Base-by-base conservation (phyloP, 2,329 filamentous ascomycete genomes). In the Capronia americana region DNA sequence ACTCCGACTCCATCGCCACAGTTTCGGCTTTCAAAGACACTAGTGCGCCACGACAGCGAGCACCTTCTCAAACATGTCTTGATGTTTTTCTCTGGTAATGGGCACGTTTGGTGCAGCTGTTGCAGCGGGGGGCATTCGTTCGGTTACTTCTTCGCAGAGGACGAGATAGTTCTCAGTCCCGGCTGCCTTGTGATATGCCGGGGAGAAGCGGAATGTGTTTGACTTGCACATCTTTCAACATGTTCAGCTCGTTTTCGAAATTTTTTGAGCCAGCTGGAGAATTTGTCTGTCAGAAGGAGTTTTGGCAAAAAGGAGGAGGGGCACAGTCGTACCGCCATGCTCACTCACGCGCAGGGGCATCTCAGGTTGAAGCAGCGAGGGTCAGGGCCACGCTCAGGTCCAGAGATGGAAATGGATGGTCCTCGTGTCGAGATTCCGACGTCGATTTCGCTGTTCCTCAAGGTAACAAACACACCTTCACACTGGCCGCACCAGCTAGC, bases 91-190 rank as follows among this genome's bases (percentile, higher is more conserved):
- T 30, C 51, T 26, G 11, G 51, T 55, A 11, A 55, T 55, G 2
- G 51, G 51, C 26, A 55, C 51, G 51, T 55, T 55, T 55, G 51
- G 51, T 7, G 51, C 51, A 1, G 51, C 51, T 12, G 26, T 12
- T 55, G 26, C 11, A 30, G 51, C 51, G 11, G 23, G 51, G 12
- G 51, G 51, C 23, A 55, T 26, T 30, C 51, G 20, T 30, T 55
- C 51, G 51, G 51, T 24, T 26, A 55, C 30, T 30, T 55, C 51
- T 55, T 55, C 51, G 51, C 11, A 55, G 11, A 55, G 51, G 51
- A 55, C 23, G 20, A 55, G 51, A 55, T 55, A 55, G n/a, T 55
- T 55, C n/a, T 55, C 51, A 23, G 51, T 55, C 51, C 51, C 26
- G 51, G 51, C 51, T n/a, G n/a, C n/a, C 7, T 55, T 55, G 51